Evolutionary conservation across 228 moss, liverwort and hornwort genomes (phyloP), one percentile per base, ranked within the genome.

Genomic region (Sphagnum magellanicum): DNA sequence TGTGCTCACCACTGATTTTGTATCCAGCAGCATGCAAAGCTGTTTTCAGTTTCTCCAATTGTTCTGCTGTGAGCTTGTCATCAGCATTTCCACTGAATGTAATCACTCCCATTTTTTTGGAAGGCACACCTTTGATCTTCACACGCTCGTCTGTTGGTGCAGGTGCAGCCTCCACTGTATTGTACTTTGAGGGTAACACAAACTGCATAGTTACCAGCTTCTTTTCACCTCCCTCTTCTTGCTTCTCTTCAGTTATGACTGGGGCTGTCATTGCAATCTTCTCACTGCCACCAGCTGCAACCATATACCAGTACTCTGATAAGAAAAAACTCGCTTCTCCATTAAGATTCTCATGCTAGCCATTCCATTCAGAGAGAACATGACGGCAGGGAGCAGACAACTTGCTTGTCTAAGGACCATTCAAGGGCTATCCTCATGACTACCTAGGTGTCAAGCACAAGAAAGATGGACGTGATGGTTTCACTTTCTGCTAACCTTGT

Each of bases 191-290:
- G 48, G 97, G 97, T 71, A 98, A 65, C 0, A 98, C 83, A 71
- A 98, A 98, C 65, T 98, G 93, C 97, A 93, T 98, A 4, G 88
- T 93, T 16, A 90, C 84, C 6, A 89, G 9, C 63, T 68, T 80
- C 46, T 83, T 85, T 16, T 81, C 81, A 67, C 75, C 81, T 49
- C 61, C 73, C 71, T 74, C 71, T 8, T 67, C 74, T 66, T 10
- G 76, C 46, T 67, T 68, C 66, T 87, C 89, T 72, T 81, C 86
- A 6, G 86, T 94, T 51, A 91, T 79, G 8, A 94, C 94, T 5
- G 94, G 94, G 5, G 91, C 94, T 53, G 91, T 93, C 90, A 92
- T 90, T 55, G 92, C 84, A 75, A 92, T 90, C 64, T 84, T 81
- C 58, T 92, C 92, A 53, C 74, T 68, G 1, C 75, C 79, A 49